A percentile compares a stretch with the other conserved stretches of the same genome.
phyloP scores from a whole-genome alignment of 176 grass and related monocot species.

The Avena sativa region DNA sequence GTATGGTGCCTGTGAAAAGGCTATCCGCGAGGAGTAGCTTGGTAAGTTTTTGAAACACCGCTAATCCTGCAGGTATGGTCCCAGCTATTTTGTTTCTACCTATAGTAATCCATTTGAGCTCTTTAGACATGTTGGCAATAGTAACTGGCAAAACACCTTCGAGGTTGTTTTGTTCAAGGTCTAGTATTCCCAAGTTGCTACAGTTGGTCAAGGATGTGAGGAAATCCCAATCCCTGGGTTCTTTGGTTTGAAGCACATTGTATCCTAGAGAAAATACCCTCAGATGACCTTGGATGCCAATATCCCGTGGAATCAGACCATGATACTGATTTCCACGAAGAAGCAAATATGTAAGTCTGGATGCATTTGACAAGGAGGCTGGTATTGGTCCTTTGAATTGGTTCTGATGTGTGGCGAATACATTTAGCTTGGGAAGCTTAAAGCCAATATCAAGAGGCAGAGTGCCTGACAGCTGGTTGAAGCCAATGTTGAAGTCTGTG shows the following conservation, averaged over 20 bases:
- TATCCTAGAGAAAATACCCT: background rate
- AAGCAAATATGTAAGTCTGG: background rate
- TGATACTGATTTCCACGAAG: background rate
- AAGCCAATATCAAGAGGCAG: constrained; percentile 22
- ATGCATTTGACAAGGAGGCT: constrained; percentile 29
- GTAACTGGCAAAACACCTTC: constrained; percentile 22
- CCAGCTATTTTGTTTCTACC: constrained; percentile 13
- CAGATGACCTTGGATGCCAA: constrained; percentile 28
- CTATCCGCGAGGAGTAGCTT: background rate
- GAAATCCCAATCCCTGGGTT: constrained; percentile 30
- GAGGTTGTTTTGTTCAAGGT: constrained; percentile 4
- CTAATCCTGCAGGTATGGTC: constrained; percentile 1
- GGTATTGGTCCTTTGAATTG: constrained; percentile 20
- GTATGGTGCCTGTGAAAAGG: constrained; percentile 27
- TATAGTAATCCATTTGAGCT: background rate
- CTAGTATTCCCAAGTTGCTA: background rate
- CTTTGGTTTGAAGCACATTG: background rate
- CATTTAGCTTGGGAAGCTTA: constrained; percentile 13
- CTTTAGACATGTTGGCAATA: constrained; percentile 2
- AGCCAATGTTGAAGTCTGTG: background rate
- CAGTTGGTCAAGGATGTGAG: constrained; percentile 39
- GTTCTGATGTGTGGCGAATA: background rate
- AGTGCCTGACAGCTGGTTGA: constrained; percentile 26
- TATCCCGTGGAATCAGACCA: constrained; percentile 37
- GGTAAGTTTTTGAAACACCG: constrained; percentile 4